A percentile compares a stretch with the other conserved stretches of the same genome.
phyloP scores from a whole-genome alignment of 352 stramenopile species.

The Globisporangium parvum region DNA sequence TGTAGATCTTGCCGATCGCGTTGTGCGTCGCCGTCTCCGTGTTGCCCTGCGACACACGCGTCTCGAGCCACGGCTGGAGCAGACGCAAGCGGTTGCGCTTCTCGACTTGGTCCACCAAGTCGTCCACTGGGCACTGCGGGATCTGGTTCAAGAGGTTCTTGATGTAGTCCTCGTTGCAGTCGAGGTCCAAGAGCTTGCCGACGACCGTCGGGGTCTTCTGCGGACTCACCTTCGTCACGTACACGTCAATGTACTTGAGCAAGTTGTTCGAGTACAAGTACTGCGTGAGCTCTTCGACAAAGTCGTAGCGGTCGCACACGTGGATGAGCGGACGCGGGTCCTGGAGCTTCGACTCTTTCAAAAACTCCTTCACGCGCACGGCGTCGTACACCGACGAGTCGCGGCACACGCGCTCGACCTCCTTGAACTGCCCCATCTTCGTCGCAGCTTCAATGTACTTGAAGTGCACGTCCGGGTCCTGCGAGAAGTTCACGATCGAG shows the following conservation, averaged over 20 bases:
- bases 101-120: constrained; percentile 98
- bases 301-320: constrained; percentile 99
- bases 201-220: constrained; percentile 98
- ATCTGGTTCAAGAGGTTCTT: constrained; percentile 99
- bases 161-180: constrained; percentile 99
- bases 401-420: constrained; percentile 98
- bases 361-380: constrained; percentile 99
- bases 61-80: constrained; percentile 99
- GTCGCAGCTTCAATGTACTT: constrained; percentile 99
- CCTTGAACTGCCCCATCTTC: constrained; percentile 99
- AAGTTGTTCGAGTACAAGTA: constrained; percentile 99
- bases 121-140: constrained; percentile 92
- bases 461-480: constrained; percentile 98
- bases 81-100: constrained; percentile 98
- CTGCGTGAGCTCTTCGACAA: constrained; percentile 99
- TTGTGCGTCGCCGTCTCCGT: constrained; percentile 99
- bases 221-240: constrained; percentile 96
- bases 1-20: constrained; percentile 99
- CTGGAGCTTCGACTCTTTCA: constrained; percentile 99
- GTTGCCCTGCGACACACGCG: constrained; percentile 97
- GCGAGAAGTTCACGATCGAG: constrained; percentile 97
- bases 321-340: constrained; percentile 99
- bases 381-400: constrained; percentile 99
- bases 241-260: constrained; percentile 99
- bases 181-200: constrained; percentile 97